Conservation (phyloP, 768 basidiomycete genomes). For the Hygrophoropsis aurantiaca region DNA sequence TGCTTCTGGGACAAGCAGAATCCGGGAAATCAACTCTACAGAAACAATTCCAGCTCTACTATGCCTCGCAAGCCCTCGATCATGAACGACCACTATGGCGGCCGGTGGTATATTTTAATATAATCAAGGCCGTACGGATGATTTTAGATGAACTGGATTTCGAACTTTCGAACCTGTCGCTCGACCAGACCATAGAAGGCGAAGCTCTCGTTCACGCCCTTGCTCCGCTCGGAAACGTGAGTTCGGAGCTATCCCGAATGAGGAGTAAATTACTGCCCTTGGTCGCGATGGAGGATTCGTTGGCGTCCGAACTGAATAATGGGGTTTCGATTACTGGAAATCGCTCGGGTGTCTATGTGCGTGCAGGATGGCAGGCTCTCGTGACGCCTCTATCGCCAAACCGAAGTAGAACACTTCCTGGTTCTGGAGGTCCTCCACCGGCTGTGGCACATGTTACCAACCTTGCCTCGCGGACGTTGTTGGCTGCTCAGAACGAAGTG, state of each 20-base stretch:
- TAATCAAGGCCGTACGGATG: constrained; percentile 76
- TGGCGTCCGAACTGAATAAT: constrained; percentile 67
- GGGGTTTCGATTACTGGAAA: constrained; percentile 64
- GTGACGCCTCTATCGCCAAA: constrained; percentile 42
- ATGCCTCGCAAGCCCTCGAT: constrained; percentile 69
- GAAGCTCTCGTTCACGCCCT: constrained; percentile 31
- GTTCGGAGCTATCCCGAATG: constrained; percentile 49
- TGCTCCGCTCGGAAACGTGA: constrained; percentile 32
- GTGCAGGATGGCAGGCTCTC: constrained; percentile 70
- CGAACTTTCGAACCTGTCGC: constrained; percentile 40
- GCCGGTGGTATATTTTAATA: constrained; percentile 80
- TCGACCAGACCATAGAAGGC: constrained; percentile 28
- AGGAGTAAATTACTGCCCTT: constrained; percentile 61
- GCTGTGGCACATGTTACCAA: constrained; percentile 43
- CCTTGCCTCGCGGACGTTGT: constrained; percentile 56
- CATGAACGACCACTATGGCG: constrained; percentile 74
- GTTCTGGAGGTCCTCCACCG: constrained; percentile 28
- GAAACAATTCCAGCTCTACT: constrained; percentile 83
- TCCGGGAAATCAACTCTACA: constrained; percentile 83
- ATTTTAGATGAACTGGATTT: constrained; percentile 71
- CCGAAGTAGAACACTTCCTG: constrained; percentile 40
- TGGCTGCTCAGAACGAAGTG: constrained; percentile 50
- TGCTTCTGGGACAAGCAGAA: constrained; percentile 79
- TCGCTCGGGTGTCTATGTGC: constrained; percentile 62
- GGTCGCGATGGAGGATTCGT: constrained; percentile 62